Evolutionary conservation across 2,329 filamentous ascomycete genomes (phyloP), one percentile per base, ranked within the genome.

Genomic region (Polychaeton citri): DNA sequence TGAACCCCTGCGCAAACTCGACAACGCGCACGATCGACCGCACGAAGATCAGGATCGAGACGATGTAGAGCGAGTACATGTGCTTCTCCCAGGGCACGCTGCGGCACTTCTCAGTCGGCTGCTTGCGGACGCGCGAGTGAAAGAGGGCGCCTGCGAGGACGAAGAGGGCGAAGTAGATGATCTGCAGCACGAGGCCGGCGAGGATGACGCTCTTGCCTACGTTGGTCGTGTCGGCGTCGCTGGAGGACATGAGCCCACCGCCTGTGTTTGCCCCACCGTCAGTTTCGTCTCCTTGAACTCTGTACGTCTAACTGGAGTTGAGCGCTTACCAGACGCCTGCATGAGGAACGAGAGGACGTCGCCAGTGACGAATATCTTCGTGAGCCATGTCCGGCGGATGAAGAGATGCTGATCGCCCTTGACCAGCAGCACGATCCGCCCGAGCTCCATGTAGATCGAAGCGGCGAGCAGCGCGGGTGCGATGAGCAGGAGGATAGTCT

Each of bases 141-240:
- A 55, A 59, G 35, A 56, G 32, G 2, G 41, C 39, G 4, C 46
- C 49, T 12, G 47, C 39, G 19, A 54, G 15, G 40, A 65, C 59
- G 55, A 72, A 72, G 37, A 68, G 59, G 9, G 60, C 53, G 48
- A 72, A 72, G 45, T 68, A 66, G 37, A 59, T 34, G 38, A 72
- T 55, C 42, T 74, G 68, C 26, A 72, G 49, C 12, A 64, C 53
- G 4, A 73, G 55, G 2, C 69, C 69, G 6, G 47, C 60, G 15
- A 72, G 49, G 30, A 72, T 59, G 36, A 71, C 55, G 37, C 57
- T 55, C 21, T 64, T 52, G 35, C 62, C 61, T 4, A 53, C 57
- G 15, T 59, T 45, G 3, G 50, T 40, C 28, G 55, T 51, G 10
- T 38, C 16, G 1, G 42, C 44, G 5, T 52, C 52, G 2, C 51